Percentiles rank a stretch among this genome's conserved stretches.
These are phyloP conservation scores for Ganoderma leucocontextum DNA, from an alignment of 1,284 basidiomycete species.

Conservation along the genomic window DNA sequence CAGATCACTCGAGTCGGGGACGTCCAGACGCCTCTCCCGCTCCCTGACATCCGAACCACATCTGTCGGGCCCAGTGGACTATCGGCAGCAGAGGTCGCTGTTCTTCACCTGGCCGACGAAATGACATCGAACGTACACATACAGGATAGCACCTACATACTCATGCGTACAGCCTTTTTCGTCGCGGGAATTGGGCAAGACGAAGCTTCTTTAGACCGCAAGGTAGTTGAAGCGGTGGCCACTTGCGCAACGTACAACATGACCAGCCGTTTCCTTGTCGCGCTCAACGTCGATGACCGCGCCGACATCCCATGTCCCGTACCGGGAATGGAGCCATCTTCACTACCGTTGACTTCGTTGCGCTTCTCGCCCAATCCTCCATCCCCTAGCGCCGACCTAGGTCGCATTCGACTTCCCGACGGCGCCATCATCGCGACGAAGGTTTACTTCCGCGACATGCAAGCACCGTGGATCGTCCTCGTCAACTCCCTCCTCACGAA, in stretches of 20 bases:
- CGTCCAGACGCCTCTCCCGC: background rate
- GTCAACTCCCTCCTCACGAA: conserved; percentile 2
- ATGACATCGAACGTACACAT: background rate
- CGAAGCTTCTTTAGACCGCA: background rate
- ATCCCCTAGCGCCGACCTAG: background rate
- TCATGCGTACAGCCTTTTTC: background rate
- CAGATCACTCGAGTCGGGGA: conserved; percentile 3
- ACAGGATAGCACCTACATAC: background rate
- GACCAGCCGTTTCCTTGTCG: conserved; percentile 10
- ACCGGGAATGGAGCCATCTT: background rate
- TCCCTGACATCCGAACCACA: background rate
- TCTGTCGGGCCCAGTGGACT: background rate
- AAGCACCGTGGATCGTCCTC: conserved; percentile 3
- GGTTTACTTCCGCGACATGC: conserved; percentile 2
- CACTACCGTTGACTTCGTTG: background rate
- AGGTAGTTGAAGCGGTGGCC: conserved; percentile 8
- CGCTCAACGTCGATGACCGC: conserved; percentile 5
- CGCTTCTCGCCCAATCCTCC: background rate
- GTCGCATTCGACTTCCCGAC: background rate
- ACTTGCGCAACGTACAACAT: conserved; percentile 11
- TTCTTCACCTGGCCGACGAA: background rate
- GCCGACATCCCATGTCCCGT: conserved; percentile 1
- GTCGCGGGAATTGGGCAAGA: background rate
- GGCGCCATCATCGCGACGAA: background rate
- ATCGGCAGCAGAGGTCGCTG: background rate